Percentiles rank a stretch among this genome's conserved stretches.
Evolutionary conservation across 306 rosid genomes (phyloP).

Genomic region (Albizia julibrissin): DNA sequence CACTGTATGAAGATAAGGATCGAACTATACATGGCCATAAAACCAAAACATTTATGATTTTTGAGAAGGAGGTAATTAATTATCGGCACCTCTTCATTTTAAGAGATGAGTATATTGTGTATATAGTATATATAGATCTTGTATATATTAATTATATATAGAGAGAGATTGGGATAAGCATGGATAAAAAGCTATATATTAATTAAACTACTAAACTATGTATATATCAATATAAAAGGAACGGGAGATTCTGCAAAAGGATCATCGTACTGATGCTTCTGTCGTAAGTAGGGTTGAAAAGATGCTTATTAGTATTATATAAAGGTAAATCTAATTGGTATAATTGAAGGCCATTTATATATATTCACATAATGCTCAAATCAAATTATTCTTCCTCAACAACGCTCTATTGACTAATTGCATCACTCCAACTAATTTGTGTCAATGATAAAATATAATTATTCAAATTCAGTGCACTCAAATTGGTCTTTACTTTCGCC

Average conservation of each 20-base stretch:
- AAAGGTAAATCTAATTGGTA: neutral
- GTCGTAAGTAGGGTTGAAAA: slow-evolving; percentile 60
- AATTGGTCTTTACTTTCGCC: neutral
- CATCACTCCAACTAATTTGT: slow-evolving; percentile 37
- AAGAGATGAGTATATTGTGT: no score
- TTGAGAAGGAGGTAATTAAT: neutral
- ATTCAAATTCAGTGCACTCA: no score
- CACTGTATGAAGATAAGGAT: slow-evolving; percentile 52
- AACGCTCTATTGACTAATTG: slow-evolving; percentile 11
- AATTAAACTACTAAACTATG: neutral
- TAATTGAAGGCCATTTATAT: neutral
- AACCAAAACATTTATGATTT: neutral
- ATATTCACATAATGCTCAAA: neutral
- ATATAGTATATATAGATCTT: no score
- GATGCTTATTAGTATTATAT: slow-evolving; percentile 35
- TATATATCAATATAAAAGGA: neutral
- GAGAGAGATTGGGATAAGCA: neutral
- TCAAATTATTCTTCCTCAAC: slow-evolving; percentile 25
- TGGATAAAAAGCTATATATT: slow-evolving; percentile 16
- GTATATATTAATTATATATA: no score
- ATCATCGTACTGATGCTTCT: slow-evolving; percentile 34
- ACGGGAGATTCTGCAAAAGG: slow-evolving; percentile 26
- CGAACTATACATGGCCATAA: neutral
- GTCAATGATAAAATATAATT: neutral
- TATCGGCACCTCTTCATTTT: neutral